Percentiles rank a stretch among this genome's conserved stretches.
Conservation (phyloP, 495 filamentous ascomycete species). For the Xylaria scruposa region DNA sequence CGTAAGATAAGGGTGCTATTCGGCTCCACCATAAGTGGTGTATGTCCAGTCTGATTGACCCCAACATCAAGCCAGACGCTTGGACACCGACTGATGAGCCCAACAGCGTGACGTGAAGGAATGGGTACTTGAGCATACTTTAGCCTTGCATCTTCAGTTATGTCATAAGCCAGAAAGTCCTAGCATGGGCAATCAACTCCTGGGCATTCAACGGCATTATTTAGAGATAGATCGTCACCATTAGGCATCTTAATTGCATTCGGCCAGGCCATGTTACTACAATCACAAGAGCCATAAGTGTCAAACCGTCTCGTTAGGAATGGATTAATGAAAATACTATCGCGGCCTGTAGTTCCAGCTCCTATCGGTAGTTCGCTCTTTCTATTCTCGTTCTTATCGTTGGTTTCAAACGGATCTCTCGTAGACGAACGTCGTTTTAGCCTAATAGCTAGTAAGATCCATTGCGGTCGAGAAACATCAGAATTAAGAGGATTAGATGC, state of each 20-base stretch:
- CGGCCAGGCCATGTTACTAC: not conserved
- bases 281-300: not conserved
- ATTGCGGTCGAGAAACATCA: not conserved
- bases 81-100: not conserved
- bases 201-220: not conserved
- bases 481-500: not conserved
- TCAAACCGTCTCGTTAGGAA: not conserved
- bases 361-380: slow-evolving; percentile 9
- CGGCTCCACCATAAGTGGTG: too few species aligned
- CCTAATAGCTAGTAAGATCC: not conserved
- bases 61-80: not conserved
- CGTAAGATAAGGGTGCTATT: too few species aligned
- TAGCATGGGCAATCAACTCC: not conserved
- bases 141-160: not conserved
- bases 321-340: not conserved
- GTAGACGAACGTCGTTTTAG: not conserved
- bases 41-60: not conserved
- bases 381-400: not conserved
- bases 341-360: too few species aligned
- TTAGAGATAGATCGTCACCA: not conserved
- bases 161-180: not conserved
- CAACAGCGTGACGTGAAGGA: not conserved
- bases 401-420: not conserved
- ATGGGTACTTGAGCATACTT: not conserved
- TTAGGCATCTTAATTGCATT: not conserved